These are phyloP conservation scores for Anthoceros angustus DNA, from an alignment of 225 moss, liverwort and hornwort genomes.

Conservation along the genomic window DNA sequence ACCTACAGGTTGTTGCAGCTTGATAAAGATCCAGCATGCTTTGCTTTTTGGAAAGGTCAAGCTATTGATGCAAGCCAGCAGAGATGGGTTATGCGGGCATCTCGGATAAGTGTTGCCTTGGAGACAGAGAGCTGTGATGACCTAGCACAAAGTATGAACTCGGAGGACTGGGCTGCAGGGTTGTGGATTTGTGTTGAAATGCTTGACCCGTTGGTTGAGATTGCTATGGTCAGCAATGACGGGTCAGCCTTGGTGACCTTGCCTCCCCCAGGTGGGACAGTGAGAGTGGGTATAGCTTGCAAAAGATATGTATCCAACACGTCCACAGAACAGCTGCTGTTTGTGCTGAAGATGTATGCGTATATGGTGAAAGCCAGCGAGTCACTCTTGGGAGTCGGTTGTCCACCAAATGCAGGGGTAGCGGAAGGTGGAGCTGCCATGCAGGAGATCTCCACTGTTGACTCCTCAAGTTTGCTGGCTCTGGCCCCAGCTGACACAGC, in stretches of 20 bases:
- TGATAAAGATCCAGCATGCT: constrained; percentile 87
- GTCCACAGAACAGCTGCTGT: constrained; percentile 83
- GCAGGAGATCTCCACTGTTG: constrained; percentile 25
- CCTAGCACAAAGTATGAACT: constrained; percentile 41
- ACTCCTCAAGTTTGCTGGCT: constrained; percentile 40
- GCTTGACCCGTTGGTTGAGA: constrained; percentile 72
- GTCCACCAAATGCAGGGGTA: constrained; percentile 15
- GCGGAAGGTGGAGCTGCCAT: constrained; percentile 10
- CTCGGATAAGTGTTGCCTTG: constrained; percentile 80
- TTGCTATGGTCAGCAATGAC: constrained; percentile 85
- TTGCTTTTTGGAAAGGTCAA: constrained; percentile 88
- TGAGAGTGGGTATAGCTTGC: constrained; percentile 68
- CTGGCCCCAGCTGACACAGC: constrained; percentile 84
- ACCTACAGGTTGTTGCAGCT: constrained; percentile 64
- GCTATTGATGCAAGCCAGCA: constrained; percentile 96
- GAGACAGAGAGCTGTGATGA: constrained; percentile 79
- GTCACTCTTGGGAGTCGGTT: constrained; percentile 58
- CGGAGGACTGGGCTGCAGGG: constrained; percentile 82
- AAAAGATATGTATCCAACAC: constrained; percentile 82
- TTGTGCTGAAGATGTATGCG: constrained; percentile 88
- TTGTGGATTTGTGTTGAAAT: constrained; percentile 98
- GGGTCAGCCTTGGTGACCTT: constrained; percentile 58
- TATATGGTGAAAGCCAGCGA: constrained; percentile 75
- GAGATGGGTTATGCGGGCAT: constrained; percentile 83
- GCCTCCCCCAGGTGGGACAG: constrained; percentile 80